Conservation (phyloP, 352 stramenopile genomes). For the Nothophytophthora sp. region DNA sequence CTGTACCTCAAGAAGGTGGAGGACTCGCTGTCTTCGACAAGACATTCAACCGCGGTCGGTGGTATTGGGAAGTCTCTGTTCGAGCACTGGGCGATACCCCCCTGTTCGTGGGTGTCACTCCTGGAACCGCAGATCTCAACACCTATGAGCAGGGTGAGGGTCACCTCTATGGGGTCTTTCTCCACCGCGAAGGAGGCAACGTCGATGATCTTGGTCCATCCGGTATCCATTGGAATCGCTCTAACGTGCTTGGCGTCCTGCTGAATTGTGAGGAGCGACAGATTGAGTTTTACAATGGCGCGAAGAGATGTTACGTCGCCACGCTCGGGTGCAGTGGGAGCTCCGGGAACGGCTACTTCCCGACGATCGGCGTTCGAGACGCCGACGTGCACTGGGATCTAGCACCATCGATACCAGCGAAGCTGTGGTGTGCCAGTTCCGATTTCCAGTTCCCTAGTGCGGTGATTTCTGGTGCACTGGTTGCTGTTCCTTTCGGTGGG, state of each 20-base stretch:
- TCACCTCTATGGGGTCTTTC: constrained; percentile 29
- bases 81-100: constrained; percentile 45
- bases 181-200: constrained; percentile 37
- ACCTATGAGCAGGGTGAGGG: constrained; percentile 16
- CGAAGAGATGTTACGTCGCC: constrained; percentile 36
- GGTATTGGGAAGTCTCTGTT: constrained; percentile 84
- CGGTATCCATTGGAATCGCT: constrained; percentile 33
- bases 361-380: constrained; percentile 55
- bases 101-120: constrained; percentile 74
- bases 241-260: constrained; percentile 50
- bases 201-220: constrained; percentile 11
- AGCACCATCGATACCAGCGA: constrained; percentile 47
- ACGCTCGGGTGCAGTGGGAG: constrained; percentile 21
- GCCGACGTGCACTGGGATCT: constrained; percentile 75
- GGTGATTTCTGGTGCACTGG: constrained; percentile 66
- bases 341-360: constrained; percentile 38
- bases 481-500: constrained; percentile 60
- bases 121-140: constrained; percentile 65
- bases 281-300: constrained; percentile 60
- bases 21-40: constrained; percentile 76
- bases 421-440: constrained; percentile 53
- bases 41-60: constrained; percentile 54
- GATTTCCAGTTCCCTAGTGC: constrained; percentile 58
- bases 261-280: constrained; percentile 64
- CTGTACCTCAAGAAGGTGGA: constrained; percentile 9